Evolutionary conservation across 116 monocot species (phyloP).

Genomic region (Phalaenopsis hybrid): DNA sequence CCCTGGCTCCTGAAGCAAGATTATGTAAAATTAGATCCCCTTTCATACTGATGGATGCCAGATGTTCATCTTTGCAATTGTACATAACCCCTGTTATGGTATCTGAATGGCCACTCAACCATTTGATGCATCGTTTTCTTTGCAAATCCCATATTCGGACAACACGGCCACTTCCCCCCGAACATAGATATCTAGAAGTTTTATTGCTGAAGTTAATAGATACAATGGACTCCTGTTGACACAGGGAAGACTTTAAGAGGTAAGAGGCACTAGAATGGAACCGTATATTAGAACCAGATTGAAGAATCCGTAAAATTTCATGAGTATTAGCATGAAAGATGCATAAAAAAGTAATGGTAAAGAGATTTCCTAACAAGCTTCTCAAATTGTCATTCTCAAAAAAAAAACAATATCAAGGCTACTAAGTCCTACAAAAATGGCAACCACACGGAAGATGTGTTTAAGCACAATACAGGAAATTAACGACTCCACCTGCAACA

Average conservation of each 20-base stretch:
- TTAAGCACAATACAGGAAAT: neutral
- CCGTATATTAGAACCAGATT: neutral
- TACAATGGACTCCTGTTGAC: constrained; percentile 63
- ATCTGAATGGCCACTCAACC: constrained; percentile 83
- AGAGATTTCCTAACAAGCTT: neutral
- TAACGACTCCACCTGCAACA: neutral
- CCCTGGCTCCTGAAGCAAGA: constrained; percentile 86
- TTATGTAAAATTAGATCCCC: constrained; percentile 95
- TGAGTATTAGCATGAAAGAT: neutral
- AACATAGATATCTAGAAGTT: constrained; percentile 89
- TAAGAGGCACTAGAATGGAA: neutral
- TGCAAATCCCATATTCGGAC: constrained; percentile 97
- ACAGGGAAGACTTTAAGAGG: constrained; percentile 1
- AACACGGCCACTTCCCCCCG: constrained; percentile 75
- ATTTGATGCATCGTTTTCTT: constrained; percentile 93
- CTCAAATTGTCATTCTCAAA: neutral
- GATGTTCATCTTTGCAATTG: constrained; percentile 91
- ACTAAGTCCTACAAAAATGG: neutral
- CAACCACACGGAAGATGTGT: neutral
- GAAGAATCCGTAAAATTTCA: neutral
- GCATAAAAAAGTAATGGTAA: neutral
- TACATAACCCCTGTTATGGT: constrained; percentile 92
- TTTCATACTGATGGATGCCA: constrained; percentile 87
- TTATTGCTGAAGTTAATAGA: constrained; percentile 90
- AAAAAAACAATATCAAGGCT: neutral